Base-by-base conservation (phyloP, 2,329 filamentous ascomycete genomes). In the Elsinoe ampelina region DNA sequence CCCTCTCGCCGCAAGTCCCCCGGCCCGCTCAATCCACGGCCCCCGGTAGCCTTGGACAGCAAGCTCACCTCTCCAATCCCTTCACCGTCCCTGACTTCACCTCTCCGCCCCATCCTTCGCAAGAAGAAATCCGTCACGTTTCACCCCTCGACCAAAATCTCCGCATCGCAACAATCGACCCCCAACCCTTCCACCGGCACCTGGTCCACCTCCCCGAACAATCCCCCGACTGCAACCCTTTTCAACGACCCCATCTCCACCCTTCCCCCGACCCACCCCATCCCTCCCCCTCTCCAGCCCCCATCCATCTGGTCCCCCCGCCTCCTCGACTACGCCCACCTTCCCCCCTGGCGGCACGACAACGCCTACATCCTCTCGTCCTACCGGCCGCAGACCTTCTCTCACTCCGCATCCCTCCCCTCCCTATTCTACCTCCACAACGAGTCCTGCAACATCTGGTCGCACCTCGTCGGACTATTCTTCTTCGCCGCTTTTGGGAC, bases 401-500 rank as follows among this genome's bases (percentile, higher is more conserved):
- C 83, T 0, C 85, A 82, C 68, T 58, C 66, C 12, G 76, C 73
- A 57, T 86, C 81, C 17, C 75, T 81, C 58, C 71, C 76, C 38
- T 83, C 78, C 35, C 72, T 87, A 13, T 69, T 74, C 54, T 83
- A 86, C 68, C 65, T 87, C 12, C 83, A 88, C 71, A 87, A 85
- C 67, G 81, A 85, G 66, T 80, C 80, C 5, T 80, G 88, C 48
- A 89, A 89, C 68, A 87, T 88, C 64, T 87, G 85, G 68, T 78
- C 82, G 2, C 85, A 89, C 68, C 75, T 88, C 11, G 64, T 89
- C 39, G 89, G 89, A 6, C 63, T 69, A 5, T 80, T 85, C 10
- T 52, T 86, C 1, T 62, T 79, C 35, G 83, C 86, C 57, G 66
- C 81, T 2, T 65, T 75, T 5, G 71, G 75, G 1, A 80, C 75